These are phyloP conservation scores for Ballota nigra DNA, from an alignment of 257 asterid genomes.

Conservation along the genomic window DNA sequence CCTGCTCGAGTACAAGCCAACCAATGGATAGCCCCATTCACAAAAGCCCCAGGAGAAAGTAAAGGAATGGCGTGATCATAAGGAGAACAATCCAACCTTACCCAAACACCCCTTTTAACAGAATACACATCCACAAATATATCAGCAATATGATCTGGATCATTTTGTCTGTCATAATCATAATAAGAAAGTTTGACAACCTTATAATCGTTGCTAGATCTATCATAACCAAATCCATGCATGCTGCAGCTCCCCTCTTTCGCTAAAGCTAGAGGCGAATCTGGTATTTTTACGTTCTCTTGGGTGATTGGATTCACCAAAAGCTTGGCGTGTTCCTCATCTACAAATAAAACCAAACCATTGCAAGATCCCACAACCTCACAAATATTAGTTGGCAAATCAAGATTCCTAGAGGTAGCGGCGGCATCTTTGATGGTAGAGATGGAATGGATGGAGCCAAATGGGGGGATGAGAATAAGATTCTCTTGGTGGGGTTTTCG, in stretches of 20 bases:
- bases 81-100: background rate
- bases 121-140: background rate
- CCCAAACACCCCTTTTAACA: background rate
- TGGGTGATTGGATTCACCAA: background rate
- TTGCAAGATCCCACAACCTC: no score
- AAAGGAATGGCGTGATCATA: background rate
- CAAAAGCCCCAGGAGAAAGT: background rate
- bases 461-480: background rate
- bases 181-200: no score
- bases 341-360: no score
- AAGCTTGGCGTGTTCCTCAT: background rate
- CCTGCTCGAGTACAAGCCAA: background rate
- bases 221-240: no score
- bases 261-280: background rate
- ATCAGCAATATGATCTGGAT: no score
- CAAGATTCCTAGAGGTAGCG: background rate
- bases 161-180: no score
- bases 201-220: no score
- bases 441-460: background rate
- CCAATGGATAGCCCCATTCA: constrained; percentile 2
- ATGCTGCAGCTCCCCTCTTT: no score
- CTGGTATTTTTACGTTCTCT: background rate
- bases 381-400: background rate
- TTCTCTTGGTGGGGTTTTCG: background rate
- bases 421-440: background rate